Base-by-base conservation (phyloP, 225 moss, liverwort and hornwort genomes). In the Takakia lepidozioides region DNA sequence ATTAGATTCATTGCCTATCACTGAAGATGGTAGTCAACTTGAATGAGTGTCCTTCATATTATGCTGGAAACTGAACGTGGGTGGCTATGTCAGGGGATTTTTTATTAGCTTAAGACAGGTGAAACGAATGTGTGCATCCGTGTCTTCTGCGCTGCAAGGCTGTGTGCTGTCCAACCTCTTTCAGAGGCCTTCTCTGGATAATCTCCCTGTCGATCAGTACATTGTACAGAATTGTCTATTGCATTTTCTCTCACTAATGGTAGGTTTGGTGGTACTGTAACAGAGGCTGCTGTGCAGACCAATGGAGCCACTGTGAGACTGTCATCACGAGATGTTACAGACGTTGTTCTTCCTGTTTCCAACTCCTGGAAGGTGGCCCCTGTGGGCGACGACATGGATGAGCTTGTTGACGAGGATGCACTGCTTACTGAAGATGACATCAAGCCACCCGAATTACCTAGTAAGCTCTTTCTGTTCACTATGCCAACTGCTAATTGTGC, bases 391-490 rank as follows among this genome's bases (percentile, higher is more conserved):
- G 83, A 81, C 29, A 70, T 67, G 16, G 87, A 91, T 14, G 91
- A 99, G 29, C 65, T 99, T 21, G 78, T 99, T 16, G 87, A 98
- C 27, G 98, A 98, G 46, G 91, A 98, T 37, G 76, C 79, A 0
- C 57, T 65, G 2, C 38, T 77, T 16, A 85, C 46, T 1, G 73
- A 83, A 41, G 75, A 74, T 43, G 98, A 98, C 51, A 56, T 46
- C 68, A 80, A 43, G 57, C 51, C 39, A 35, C 66, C 78, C 6
- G 64, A 59, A 8, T 51, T 54, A 11, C 38, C 64, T 15, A 48
- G 68, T 72, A n/a, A 26, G 21, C 25, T 14, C 1, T 19, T 46
- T 46, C 14, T 6, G 3, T 27, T 7, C 10, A 3, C 49, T 50
- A 11, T 32, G 11, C 32, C n/a, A n/a, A n/a, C n/a, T n/a, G n/a